phyloP scores from a whole-genome alignment of 139 green algal species.

The Haematococcus sp. region DNA sequence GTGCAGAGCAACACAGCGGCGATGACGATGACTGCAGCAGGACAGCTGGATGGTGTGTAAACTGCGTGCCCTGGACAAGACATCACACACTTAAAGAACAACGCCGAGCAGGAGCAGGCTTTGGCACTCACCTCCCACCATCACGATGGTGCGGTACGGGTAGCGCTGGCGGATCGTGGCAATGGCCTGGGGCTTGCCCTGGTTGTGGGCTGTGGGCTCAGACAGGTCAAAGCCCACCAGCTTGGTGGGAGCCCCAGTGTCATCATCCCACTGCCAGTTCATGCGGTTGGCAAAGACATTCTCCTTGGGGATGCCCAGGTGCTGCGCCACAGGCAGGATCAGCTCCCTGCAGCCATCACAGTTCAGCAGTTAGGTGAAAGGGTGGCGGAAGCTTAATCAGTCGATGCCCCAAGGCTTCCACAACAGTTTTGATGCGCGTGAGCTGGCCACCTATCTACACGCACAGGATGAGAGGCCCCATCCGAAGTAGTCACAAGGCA shows the following conservation, averaged over 20 bases:
- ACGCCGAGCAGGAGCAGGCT: background rate
- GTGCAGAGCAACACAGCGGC: too few relatives aligned
- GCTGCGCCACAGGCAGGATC: slow-evolving; percentile 56
- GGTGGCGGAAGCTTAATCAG: slow-evolving; percentile 1
- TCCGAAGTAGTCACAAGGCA: too few relatives aligned
- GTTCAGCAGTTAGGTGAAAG: background rate
- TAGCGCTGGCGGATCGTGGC: slow-evolving; percentile 42
- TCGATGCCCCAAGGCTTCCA: background rate
- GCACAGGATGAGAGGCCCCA: too few relatives aligned
- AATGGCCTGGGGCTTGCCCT: slow-evolving; percentile 60
- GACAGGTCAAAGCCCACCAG: slow-evolving; percentile 66
- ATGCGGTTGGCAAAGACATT: slow-evolving; percentile 78
- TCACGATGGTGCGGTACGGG: slow-evolving; percentile 73
- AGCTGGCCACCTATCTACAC: too few relatives aligned
- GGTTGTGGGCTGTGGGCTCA: slow-evolving; percentile 62
- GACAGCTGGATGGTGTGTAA: too few relatives aligned
- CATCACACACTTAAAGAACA: too few relatives aligned
- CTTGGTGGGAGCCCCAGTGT: slow-evolving; percentile 37
- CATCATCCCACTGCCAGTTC: slow-evolving; percentile 70
- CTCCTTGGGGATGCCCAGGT: slow-evolving; percentile 57
- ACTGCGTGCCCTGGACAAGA: too few relatives aligned
- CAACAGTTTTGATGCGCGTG: background rate
- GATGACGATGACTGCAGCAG: too few relatives aligned
- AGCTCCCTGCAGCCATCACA: slow-evolving; percentile 52
- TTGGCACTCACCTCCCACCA: slow-evolving; percentile 42